Evolutionary conservation across 2,329 filamentous ascomycete species (phyloP), one percentile per base, ranked within the genome.

Genomic region (Arthrobotrys pseudoclavata): DNA sequence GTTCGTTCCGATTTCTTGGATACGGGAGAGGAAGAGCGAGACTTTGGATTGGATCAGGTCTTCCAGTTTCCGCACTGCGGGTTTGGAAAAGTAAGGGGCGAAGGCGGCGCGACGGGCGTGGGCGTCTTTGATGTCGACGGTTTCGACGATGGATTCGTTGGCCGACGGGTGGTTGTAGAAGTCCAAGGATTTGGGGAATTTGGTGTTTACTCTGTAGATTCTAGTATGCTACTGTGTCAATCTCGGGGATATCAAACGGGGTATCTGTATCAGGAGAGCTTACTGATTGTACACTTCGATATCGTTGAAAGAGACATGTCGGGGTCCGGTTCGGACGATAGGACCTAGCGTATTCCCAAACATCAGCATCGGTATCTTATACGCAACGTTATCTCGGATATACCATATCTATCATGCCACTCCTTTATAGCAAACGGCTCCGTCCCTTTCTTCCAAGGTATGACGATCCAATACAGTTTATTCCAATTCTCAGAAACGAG

Each of bases 321-420:
- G 50, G 3, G 84, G 84, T 71, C 81, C 84, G 78, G 85, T 85
- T 42, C 85, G 83, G 53, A 85, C 80, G 48, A 85, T 84, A 5
- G 83, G 82, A 4, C 82, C 82, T 83, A 24, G 18, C 26, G 4
- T 12, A 22, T 37, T 13, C 15, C 6, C 12, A 57, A 12, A 57
- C 12, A 15, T 57, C 4, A 53, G 24, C 13, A 31, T 3, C 24
- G 10, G 24, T 9, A 42, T 4, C 40, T 18, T 42, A 48, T 12
- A 15, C 13, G 29, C 2, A 29, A 12, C 10, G 18, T 47, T 40
- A 24, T 22, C 1, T n/a, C n/a, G n/a, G 31, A 42, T 37, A n/a
- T 57, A 76, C 72, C 75, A 34, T 68, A 72, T 22, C 52, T 5
- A 24, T 64, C 40, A 64, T 78, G 66, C 66, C 48, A 70, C 7